Evolutionary conservation across 108 stramenopile species (phyloP), one percentile per base, ranked within the genome.

Genomic region (Cyclotella baltica): DNA sequence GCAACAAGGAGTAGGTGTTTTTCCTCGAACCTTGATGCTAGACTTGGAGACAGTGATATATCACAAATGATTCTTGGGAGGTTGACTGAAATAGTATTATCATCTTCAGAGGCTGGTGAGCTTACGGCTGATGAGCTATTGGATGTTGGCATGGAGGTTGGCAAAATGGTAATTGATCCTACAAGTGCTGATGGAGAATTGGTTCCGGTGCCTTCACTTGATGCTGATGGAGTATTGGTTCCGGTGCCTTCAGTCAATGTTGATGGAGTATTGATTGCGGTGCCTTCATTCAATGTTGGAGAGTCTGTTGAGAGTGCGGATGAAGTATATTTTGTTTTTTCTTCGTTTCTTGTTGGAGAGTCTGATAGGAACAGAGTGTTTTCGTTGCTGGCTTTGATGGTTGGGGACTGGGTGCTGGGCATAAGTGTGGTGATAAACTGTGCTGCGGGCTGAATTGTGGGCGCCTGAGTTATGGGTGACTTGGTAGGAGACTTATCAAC

Each of bases 11-110:
- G 67, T n/a, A 67, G 19, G 53, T 72, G 81, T 33, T 70, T 66
- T 38, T 70, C 37, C 31, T 76, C 68, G 22, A 82, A 59, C n/a
- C 29, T 72, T 51, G 52, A 27, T 19, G 47, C 37, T 25, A 76
- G 31, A 37, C 30, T 47, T 0, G 70, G 37, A 13, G 74, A 47
- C n/a, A 76, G 40, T 19, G 74, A 63, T 1, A 82, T 71, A 35
- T 82, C 75, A 29, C 79, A 80, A 30, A 80, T 73, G 3, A 80
- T 80, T 37, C 36, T 43, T 0, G 79, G 79, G 43, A 73, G 57
- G 15, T 73, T 56, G 0, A 80, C 62, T 25, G 36, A 61, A 34
- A 70, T 57, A 0, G 48, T 19, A 61, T 67, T 30, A 6, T 67
- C 43, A 25, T 68, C 57, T n/a, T 47, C n/a, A 0, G 20, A 48